phyloP scores from a whole-genome alignment of 106 monocot species.

The Ottelia alismoides region DNA sequence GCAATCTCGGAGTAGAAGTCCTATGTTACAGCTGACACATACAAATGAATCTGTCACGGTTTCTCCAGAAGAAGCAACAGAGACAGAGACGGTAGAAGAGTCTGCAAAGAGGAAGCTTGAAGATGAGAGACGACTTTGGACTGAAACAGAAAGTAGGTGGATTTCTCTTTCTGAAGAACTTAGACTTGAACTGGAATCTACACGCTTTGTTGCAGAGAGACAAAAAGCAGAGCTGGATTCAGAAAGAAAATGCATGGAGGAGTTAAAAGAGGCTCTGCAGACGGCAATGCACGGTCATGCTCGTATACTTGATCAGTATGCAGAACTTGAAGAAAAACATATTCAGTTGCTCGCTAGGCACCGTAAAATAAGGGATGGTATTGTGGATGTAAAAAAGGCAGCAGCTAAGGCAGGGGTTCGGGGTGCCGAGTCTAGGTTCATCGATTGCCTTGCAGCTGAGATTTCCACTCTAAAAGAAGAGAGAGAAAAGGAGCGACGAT shows the following conservation, averaged over 20 bases:
- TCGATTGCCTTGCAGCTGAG: conserved; percentile 77
- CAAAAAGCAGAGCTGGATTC: conserved; percentile 60
- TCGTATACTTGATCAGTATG: conserved; percentile 85
- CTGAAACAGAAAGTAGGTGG: conserved; percentile 77
- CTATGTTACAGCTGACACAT: conserved; percentile 35
- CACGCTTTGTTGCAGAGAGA: conserved; percentile 43
- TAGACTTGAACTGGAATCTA: conserved; percentile 58
- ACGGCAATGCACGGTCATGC: conserved; percentile 87
- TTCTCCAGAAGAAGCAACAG: conserved; percentile 20
- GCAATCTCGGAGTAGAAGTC: conserved; percentile 18
- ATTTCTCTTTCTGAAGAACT: conserved; percentile 77
- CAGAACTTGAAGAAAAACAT: conserved; percentile 93
- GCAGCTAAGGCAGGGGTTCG: conserved; percentile 71
- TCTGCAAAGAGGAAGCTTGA: conserved; percentile 24
- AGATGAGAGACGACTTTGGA: conserved; percentile 43
- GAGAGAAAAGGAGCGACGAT: conserved; percentile 78
- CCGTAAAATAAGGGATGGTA: conserved; percentile 69
- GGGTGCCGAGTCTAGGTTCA: conserved; percentile 69
- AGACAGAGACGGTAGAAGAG: conserved; percentile 31
- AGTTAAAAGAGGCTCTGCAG: conserved; percentile 87
- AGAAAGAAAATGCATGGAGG: conserved; percentile 76
- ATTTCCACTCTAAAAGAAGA: conserved; percentile 64
- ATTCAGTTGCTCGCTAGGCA: conserved; percentile 63
- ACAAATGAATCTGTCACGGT: conserved; percentile 10
- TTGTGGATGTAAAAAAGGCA: conserved; percentile 69